A percentile compares a stretch with the other conserved stretches of the same genome.
These are phyloP conservation scores for Nannochloropsis oceanica DNA, from an alignment of 108 stramenopile species.

Conservation along the genomic window DNA sequence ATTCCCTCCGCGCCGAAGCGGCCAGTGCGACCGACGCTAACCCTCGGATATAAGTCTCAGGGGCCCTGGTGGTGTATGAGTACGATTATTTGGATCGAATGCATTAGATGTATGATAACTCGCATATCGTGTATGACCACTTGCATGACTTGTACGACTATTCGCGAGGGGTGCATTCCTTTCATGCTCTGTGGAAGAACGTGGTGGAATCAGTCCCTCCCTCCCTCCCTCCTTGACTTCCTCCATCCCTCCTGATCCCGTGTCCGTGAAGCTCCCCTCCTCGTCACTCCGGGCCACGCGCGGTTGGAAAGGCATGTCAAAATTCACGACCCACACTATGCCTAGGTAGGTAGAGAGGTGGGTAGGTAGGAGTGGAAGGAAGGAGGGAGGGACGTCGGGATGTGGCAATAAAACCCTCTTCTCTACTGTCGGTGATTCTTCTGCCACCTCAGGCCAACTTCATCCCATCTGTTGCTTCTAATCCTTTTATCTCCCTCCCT, in stretches of 20 bases:
- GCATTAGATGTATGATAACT: no score
- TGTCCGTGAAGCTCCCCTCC: neutral
- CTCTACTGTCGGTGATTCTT: neutral
- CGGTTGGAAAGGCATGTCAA: neutral
- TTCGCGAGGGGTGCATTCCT: no score
- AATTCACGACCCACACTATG: neutral
- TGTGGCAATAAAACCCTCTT: neutral
- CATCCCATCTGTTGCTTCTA: neutral
- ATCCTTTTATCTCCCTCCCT: neutral
- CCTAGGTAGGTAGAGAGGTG: neutral
- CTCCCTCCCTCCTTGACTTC: neutral
- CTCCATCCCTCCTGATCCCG: neutral
- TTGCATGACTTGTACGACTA: no score
- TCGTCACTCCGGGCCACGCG: neutral
- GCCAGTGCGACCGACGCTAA: conserved; percentile 73
- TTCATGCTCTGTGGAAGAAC: no score
- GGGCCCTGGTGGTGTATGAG: no score
- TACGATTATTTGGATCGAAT: no score
- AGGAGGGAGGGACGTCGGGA: neutral
- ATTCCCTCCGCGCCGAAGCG: conserved; percentile 75
- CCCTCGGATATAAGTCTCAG: neutral
- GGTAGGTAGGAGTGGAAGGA: neutral
- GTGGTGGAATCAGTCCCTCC: neutral
- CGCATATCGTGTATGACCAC: neutral
- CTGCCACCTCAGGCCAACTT: neutral